Base-by-base conservation (phyloP, 495 filamentous ascomycete genomes). In the Talaromyces adpressus region DNA sequence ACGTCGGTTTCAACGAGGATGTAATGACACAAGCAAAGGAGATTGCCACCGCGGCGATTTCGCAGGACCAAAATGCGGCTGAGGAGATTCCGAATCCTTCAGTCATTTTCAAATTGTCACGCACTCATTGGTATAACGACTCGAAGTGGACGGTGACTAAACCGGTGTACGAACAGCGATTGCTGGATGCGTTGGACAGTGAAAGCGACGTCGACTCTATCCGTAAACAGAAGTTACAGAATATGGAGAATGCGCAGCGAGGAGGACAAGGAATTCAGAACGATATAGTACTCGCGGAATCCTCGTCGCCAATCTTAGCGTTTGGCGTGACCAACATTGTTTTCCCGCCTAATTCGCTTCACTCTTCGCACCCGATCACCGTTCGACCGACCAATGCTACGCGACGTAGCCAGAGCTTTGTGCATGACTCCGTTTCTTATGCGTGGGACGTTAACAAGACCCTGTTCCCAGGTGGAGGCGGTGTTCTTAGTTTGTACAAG, bases 41-140 rank as follows among this genome's bases (percentile, higher is more conserved):
- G 18, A 29, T 49, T 4, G 58, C 58, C 5, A 4, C 6, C 8
- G n/a, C 60, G 25, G 60, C 29, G 2, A 34, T 32, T 36, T 62
- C 60, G 2, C 22, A 29, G 9, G 45, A 62, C 29, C 39, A 62
- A 2, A 32, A 29, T 20, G 39, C 27, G n/a, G 25, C 60, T 1
- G 56, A 58, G 29, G 27, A 47, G 7, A 29, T 49, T 12, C 60
- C 41, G 23, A 36, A 62, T 34, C 60, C 41, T 12, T 52, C 60
- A 14, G 29, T 62, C n/a, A 62, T 62, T 30, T 62, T 62, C 47
- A 62, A 62, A 49, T 45, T 62, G 45, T 62, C 60, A 23, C 0
- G 60, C 29, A 52, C 60, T 7, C 60, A 62, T 23, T 62, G 60
- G 60, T 62, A 62, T 14, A 62, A 62, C 18, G 60, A 62, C 45